Conservation (phyloP, 345 rosid species). For the Syzygium jambos region DNA sequence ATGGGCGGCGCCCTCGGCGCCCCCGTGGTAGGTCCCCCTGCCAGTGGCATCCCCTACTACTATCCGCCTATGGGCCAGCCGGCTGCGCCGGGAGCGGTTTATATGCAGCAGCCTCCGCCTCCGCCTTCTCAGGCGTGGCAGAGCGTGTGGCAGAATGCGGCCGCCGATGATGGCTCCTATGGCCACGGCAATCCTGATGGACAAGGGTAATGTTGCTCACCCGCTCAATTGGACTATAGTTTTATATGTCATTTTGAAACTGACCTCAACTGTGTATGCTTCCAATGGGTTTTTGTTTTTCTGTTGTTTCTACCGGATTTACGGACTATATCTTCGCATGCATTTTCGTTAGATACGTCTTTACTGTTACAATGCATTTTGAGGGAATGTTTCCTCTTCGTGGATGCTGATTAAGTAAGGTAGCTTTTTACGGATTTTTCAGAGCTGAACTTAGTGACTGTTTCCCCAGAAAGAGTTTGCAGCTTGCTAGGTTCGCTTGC, state of each 20-base stretch:
- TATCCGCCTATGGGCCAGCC: constrained; percentile 91
- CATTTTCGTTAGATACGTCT: background rate
- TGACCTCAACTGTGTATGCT: background rate
- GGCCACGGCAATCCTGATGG: constrained; percentile 69
- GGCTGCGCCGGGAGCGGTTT: constrained; percentile 5
- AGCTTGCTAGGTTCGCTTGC: background rate
- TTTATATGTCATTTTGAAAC: background rate
- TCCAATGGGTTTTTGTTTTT: background rate
- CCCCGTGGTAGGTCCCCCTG: constrained; percentile 33
- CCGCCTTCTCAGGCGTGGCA: constrained; percentile 98
- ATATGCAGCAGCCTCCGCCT: constrained; percentile 41
- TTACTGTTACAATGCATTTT: background rate
- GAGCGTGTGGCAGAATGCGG: constrained; percentile 78
- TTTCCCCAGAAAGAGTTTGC: background rate
- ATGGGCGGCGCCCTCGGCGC: background rate
- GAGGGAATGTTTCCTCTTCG: background rate
- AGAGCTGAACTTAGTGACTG: background rate
- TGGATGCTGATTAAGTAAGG: background rate
- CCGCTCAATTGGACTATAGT: background rate
- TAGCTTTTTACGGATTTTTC: background rate
- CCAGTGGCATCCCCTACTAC: constrained; percentile 77
- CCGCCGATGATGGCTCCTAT: constrained; percentile 41
- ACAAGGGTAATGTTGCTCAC: constrained; percentile 23
- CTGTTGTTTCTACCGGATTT: background rate
- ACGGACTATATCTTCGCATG: background rate